Percentiles rank a stretch among this genome's conserved stretches.
These are phyloP conservation scores for Penicillium sp. DNA, from an alignment of 2,329 filamentous ascomycete species.

Conservation along the genomic window DNA sequence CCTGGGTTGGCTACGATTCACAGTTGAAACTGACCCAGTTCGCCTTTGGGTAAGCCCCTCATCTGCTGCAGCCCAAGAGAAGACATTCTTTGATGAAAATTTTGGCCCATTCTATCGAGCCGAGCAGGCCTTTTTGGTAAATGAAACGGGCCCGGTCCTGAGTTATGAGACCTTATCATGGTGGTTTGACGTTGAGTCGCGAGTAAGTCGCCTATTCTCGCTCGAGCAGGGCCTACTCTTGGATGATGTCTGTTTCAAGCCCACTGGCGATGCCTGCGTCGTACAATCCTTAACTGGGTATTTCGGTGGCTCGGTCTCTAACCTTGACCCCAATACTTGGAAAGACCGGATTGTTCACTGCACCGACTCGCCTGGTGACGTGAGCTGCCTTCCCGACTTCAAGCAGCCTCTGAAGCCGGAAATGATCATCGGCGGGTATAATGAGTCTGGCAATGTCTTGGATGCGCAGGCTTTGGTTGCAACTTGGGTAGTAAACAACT, in stretches of 20 bases:
- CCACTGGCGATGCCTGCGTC: conserved; percentile 83
- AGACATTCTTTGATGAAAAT: conserved; percentile 86
- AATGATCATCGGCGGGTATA: conserved; percentile 81
- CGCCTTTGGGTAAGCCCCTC: conserved; percentile 95
- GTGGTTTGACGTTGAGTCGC: conserved; percentile 90
- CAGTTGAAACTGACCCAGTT: conserved; percentile 87
- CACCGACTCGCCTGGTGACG: conserved; percentile 69
- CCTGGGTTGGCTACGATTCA: conserved; percentile 82
- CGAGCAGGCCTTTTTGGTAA: conserved; percentile 91
- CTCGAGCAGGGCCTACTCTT: conserved; percentile 67
- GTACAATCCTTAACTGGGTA: conserved; percentile 92
- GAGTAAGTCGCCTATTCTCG: conserved; percentile 71
- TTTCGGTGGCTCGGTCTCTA: conserved; percentile 67
- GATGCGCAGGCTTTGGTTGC: conserved; percentile 79
- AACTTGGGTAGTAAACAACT: conserved; percentile 94
- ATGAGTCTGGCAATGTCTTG: conserved; percentile 61
- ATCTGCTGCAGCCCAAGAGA: conserved; percentile 87
- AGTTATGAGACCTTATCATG: conserved; percentile 85
- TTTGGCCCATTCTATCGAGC: conserved; percentile 96
- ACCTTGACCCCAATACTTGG: conserved; percentile 69
- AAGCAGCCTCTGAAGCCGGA: conserved; percentile 83
- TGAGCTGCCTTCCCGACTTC: conserved; percentile 79
- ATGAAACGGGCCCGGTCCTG: conserved; percentile 77
- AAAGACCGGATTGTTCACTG: conserved; percentile 70
- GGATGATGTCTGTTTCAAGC: conserved; percentile 90